Base-by-base conservation (phyloP, 257 asterid genomes). In the Nicotiana obtusifolia region DNA sequence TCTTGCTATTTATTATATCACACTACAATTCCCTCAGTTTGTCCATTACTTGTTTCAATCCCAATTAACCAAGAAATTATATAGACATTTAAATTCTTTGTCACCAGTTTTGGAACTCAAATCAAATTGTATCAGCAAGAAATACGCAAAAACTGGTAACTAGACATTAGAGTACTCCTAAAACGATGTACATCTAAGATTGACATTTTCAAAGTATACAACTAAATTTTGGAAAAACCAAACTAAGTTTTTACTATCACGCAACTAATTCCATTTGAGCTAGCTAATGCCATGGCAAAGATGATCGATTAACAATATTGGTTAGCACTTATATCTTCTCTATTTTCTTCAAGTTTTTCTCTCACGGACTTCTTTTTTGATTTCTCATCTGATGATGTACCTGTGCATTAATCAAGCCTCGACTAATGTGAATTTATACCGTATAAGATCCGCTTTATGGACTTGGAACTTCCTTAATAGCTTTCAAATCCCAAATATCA, bases 401-500 rank as follows among this genome's bases (percentile, higher is more conserved):
- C 3, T 4, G 4, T 30, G 4, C 33, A 30, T 30, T 30, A 30
- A 30, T 26, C 2, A 26, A 26, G 28, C 28, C 28, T 26, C 28
- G 2, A 1, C 28, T 26, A 26, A 26, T 26, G 2, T 26, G 2
- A 30, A 30, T 30, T 3, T 30, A 0, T 30, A 0, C 4, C 33
- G 33, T 30, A 30, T 30, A 30, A 30, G 33, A 3, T 2, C 33
- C 33, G 33, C 5, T 30, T 30, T 30, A 30, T 30, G 86, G 65
- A 62, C 66, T 76, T 47, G 88, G 80, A 82, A 82, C 82, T 28
- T 52, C 56, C 35, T 78, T 57, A 24, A 41, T 82, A 16, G 69
- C 71, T 81, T 83, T 89, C 73, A 92, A 84, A 26, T 86, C 86
- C 97, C 97, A 90, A 84, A 91, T 44, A 87, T 89, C 88, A 86